Percentiles rank a stretch among this genome's conserved stretches.
These are phyloP conservation scores for Sclerotinia trifoliorum DNA, from an alignment of 2,329 filamentous ascomycete genomes.

Conservation along the genomic window DNA sequence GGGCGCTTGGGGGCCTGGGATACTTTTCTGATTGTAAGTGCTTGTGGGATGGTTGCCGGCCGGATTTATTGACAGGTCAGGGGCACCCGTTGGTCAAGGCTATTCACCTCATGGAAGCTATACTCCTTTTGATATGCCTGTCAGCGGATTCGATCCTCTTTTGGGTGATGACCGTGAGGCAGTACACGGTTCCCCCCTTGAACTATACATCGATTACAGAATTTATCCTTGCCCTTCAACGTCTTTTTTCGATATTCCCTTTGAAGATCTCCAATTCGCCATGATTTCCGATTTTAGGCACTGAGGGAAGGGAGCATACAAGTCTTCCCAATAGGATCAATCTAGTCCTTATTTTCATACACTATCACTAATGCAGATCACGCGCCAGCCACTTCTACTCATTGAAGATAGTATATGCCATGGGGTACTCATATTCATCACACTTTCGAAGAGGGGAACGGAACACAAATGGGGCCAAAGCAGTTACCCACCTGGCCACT, in stretches of 20 bases:
- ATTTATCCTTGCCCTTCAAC: slow-evolving; percentile 30
- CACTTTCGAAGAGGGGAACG: slow-evolving; percentile 27
- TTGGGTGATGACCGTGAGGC: slow-evolving; percentile 30
- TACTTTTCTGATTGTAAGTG: slow-evolving; percentile 19
- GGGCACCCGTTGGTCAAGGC: slow-evolving; percentile 25
- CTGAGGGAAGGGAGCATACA: slow-evolving; percentile 18
- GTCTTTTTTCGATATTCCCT: slow-evolving; percentile 34
- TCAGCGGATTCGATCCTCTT: slow-evolving; percentile 30
- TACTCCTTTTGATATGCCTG: slow-evolving; percentile 29
- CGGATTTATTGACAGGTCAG: slow-evolving; percentile 33
- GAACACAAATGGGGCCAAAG: slow-evolving; percentile 24
- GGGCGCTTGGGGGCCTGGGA: slow-evolving; percentile 25
- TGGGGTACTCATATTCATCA: slow-evolving; percentile 28
- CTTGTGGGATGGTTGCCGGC: slow-evolving; percentile 16
- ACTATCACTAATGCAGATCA: slow-evolving; percentile 36
- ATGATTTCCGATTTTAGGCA: slow-evolving; percentile 38
- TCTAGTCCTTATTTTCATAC: slow-evolving; percentile 17
- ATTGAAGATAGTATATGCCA: slow-evolving; percentile 27
- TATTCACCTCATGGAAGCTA: slow-evolving; percentile 25
- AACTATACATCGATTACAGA: slow-evolving; percentile 26
- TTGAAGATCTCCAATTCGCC: slow-evolving; percentile 33
- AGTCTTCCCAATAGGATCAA: slow-evolving; percentile 25
- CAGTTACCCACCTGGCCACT: slow-evolving; percentile 26
- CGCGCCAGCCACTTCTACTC: slow-evolving; percentile 37
- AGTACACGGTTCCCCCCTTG: slow-evolving; percentile 32